Percentiles rank a stretch among this genome's conserved stretches.
phyloP scores from a whole-genome alignment of 768 basidiomycete species.

The Trametes coccinea region DNA sequence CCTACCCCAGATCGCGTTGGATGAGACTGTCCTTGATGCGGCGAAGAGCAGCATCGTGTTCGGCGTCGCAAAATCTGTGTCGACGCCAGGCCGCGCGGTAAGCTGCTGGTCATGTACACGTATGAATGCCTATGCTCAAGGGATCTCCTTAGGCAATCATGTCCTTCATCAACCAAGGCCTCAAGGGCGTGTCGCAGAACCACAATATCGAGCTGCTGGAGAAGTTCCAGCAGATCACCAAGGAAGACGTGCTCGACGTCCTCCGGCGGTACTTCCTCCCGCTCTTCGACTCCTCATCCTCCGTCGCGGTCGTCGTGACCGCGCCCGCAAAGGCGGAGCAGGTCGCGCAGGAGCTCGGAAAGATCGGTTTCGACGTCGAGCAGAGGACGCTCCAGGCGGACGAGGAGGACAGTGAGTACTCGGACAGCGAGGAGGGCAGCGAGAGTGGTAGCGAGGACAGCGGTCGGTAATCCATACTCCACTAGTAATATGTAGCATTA shows the following conservation, averaged over 20 bases:
- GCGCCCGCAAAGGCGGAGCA: slow-evolving; percentile 78
- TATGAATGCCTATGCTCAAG: neutral
- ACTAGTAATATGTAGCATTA: slow-evolving; percentile 19
- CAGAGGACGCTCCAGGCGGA: slow-evolving; percentile 60
- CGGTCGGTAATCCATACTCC: slow-evolving; percentile 9
- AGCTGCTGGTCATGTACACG: slow-evolving; percentile 30
- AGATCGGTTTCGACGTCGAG: slow-evolving; percentile 79
- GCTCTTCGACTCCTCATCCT: slow-evolving; percentile 75
- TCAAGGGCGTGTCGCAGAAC: slow-evolving; percentile 80
- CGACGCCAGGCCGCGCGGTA: slow-evolving; percentile 87
- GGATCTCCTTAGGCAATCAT: slow-evolving; percentile 56
- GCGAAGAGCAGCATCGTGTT: slow-evolving; percentile 93
- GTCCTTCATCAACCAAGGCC: slow-evolving; percentile 87
- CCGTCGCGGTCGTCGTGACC: slow-evolving; percentile 80
- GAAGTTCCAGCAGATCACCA: slow-evolving; percentile 77
- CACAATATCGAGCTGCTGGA: slow-evolving; percentile 76
- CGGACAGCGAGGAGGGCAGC: slow-evolving; percentile 33
- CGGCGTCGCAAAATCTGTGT: slow-evolving; percentile 73
- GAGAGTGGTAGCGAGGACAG: slow-evolving; percentile 17
- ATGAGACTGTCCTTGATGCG: slow-evolving; percentile 80
- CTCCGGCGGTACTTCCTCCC: slow-evolving; percentile 80
- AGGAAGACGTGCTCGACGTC: slow-evolving; percentile 69
- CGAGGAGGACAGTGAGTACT: slow-evolving; percentile 44
- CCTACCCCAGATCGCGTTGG: slow-evolving; percentile 65
- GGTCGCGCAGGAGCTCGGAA: slow-evolving; percentile 61